Evolutionary conservation across 768 basidiomycete genomes (phyloP), one percentile per base, ranked within the genome.

Genomic region (Melanogaster broomeanus): DNA sequence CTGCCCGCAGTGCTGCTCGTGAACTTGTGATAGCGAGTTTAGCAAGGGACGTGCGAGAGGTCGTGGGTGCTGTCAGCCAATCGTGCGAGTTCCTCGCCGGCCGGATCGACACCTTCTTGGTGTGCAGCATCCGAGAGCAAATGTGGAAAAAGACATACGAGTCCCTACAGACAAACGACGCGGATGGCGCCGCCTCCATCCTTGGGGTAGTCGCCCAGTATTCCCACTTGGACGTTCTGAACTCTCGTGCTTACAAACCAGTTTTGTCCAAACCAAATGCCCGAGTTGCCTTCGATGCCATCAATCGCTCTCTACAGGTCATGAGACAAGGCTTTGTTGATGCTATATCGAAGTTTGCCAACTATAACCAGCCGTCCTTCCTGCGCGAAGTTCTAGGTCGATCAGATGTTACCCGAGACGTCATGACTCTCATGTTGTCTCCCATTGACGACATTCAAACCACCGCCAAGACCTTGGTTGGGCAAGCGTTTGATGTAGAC

Each of bases 401-500:
- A 7, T 75, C 80, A 2, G 81, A 77, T 12, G 77, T 88, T 24
- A 83, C 81, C 4, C 77, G 81, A 58, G 72, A 84, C 41, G 68
- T 87, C 39, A 80, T 87, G 52, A 66, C 77, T 31, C 77, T 96
- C 31, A 81, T 96, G 65, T 72, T 98, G 28, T 98, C 93, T 18
- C 94, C 96, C 0, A 76, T 86, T 27, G 84, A 85, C 18, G 79
- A 83, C 13, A 71, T 95, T 15, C 89, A 90, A 59, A 73, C 77
- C 39, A 84, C 88, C 11, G 89, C 87, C 1, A 89, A 93, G 65
- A 80, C 81, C 18, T 66, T 98, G n/a, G 79, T 91, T 24, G 88
- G 88, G 11, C 81, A 92, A 48, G 88, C 93, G 0, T 95, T 89
- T 60, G 90, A 96, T 58, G 90, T 85, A n/a, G 92, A 95, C 61